Conservation (phyloP, 1,139 yeast species). For the Magnusiomyces sp. region DNA sequence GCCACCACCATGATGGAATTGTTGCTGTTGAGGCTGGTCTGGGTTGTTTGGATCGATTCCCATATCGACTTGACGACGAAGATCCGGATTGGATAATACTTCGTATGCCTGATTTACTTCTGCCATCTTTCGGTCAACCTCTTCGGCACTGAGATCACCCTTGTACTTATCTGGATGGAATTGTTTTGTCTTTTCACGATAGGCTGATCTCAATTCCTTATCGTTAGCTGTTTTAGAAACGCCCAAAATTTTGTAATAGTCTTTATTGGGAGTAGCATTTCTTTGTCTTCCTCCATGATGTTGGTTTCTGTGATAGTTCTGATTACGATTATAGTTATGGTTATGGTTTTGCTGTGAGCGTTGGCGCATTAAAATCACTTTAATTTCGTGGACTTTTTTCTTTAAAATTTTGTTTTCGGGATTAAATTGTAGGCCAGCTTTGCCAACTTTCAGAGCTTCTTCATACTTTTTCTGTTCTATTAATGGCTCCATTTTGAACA, state of each 20-base stretch:
- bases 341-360: too few species aligned
- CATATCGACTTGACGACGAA: conserved; percentile 55
- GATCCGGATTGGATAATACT: conserved; percentile 58
- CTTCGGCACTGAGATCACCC: conserved; percentile 57
- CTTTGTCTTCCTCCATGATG: too few species aligned
- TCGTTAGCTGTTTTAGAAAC: conserved; percentile 60
- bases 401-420: conserved; percentile 40
- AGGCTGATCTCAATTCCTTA: conserved; percentile 70
- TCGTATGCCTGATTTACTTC: conserved; percentile 92
- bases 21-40: background rate
- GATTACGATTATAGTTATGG: too few species aligned
- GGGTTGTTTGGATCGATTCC: conserved; percentile 53
- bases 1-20: background rate
- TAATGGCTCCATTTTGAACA: conserved; percentile 40
- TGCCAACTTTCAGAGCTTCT: conserved; percentile 38
- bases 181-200: conserved; percentile 66
- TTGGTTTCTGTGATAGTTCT: too few species aligned
- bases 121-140: conserved; percentile 79
- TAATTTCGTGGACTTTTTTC: too few species aligned
- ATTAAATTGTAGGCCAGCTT: conserved; percentile 36
- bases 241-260: conserved; percentile 75
- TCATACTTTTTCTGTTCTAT: conserved; percentile 36
- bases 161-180: conserved; percentile 89
- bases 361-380: too few species aligned
- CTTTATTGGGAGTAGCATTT: too few species aligned